Evolutionary conservation across 495 filamentous ascomycete genomes (phyloP).

Genomic region (Neurospora hispaniola): DNA sequence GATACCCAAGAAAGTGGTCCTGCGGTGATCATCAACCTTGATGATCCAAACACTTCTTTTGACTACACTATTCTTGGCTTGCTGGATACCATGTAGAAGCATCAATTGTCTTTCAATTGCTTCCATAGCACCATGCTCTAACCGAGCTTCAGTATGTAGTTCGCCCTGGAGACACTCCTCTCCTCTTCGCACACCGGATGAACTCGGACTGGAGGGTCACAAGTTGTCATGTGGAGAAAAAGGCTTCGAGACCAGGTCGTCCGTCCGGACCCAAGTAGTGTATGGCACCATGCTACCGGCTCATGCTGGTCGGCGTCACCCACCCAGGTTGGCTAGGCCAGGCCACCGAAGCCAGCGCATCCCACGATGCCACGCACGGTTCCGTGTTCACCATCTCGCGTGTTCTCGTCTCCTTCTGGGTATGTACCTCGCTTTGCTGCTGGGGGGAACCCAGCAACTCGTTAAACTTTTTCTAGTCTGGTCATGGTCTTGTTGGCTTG

Average conservation of each 20-base stretch:
- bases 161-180: not conserved
- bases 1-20: not conserved
- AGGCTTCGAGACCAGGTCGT: not conserved
- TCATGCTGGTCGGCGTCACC: too few species aligned
- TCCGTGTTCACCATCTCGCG: not conserved
- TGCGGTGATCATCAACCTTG: not conserved
- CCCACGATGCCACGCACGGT: not conserved
- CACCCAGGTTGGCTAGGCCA: not conserved
- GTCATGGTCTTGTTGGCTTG: not conserved
- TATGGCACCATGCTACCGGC: not conserved
- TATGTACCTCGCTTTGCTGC: not conserved
- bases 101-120: not conserved
- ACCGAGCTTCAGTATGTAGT: not conserved
- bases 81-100: not conserved
- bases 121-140: not conserved
- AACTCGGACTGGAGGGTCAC: not conserved
- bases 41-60: not conserved
- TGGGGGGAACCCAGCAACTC: not conserved
- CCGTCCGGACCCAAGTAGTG: not conserved
- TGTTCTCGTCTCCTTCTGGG: not conserved
- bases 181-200: not conserved
- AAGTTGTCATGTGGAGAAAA: not conserved
- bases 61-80: not conserved
- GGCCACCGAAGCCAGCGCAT: not conserved
- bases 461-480: not conserved